A percentile compares a stretch with the other conserved stretches of the same genome.
These are phyloP conservation scores for Hortiboletus flavorubellus DNA, from an alignment of 768 basidiomycete species.

Conservation along the genomic window DNA sequence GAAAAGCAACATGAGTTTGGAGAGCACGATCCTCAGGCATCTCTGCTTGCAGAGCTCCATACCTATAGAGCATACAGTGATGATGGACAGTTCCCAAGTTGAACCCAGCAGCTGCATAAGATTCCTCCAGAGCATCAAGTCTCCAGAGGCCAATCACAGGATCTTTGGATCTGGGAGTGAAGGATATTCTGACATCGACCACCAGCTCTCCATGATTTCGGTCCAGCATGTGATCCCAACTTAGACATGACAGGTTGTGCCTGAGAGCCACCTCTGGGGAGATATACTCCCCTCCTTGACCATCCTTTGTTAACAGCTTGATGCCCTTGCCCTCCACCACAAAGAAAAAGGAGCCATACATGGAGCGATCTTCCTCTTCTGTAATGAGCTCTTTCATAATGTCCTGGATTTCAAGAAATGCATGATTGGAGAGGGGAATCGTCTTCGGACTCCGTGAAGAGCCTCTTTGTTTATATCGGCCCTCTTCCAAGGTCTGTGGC, in stretches of 20 bases:
- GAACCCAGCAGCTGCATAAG: conserved; percentile 7
- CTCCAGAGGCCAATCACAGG: conserved; percentile 7
- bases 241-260: not conserved
- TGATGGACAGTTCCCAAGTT: conserved; percentile 2
- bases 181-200: not conserved
- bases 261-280: not conserved
- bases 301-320: conserved; percentile 13
- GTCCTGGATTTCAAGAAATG: not conserved
- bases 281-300: not conserved
- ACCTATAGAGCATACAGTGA: conserved; percentile 1
- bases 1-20: conserved; percentile 11
- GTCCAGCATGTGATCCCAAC: conserved; percentile 9
- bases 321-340: conserved; percentile 8
- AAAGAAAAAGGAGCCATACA: conserved; percentile 18
- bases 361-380: not conserved
- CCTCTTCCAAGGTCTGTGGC: not conserved
- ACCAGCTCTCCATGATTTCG: not conserved
- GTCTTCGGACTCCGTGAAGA: not conserved
- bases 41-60: conserved; percentile 16
- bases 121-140: conserved; percentile 5
- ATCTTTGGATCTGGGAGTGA: not conserved
- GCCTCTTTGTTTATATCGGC: not conserved
- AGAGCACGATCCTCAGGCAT: conserved; percentile 4
- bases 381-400: not conserved
- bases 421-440: not conserved